Conservation (phyloP, 1,284 basidiomycete genomes). For the Pseudozyma flocculosa region DNA sequence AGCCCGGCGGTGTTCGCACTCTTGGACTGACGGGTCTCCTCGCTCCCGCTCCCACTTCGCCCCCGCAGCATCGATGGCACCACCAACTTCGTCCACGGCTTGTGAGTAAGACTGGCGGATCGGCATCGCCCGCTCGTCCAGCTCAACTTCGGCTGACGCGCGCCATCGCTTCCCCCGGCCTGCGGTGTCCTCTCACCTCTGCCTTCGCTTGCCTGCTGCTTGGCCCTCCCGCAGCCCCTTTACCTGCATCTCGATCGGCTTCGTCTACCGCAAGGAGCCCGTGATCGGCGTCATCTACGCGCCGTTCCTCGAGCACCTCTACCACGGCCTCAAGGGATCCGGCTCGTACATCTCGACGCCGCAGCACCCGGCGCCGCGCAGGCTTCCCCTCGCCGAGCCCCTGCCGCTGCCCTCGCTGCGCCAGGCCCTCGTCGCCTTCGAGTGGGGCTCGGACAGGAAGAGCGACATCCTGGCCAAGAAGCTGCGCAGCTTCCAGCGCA, state of each 20-base stretch:
- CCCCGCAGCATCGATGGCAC: constrained; percentile 70
- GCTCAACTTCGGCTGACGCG: too few relatives aligned
- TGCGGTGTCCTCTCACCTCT: too few relatives aligned
- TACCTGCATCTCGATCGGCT: constrained; percentile 84
- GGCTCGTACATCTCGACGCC: constrained; percentile 71
- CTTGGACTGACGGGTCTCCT: too few relatives aligned
- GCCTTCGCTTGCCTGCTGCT: not conserved
- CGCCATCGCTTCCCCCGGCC: too few relatives aligned
- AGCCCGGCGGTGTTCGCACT: not conserved
- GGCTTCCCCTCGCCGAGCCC: constrained; percentile 68
- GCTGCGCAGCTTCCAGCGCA: constrained; percentile 69
- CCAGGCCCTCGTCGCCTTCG: constrained; percentile 80
- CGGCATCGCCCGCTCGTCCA: too few relatives aligned
- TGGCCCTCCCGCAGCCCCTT: constrained; percentile 68
- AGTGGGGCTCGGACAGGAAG: constrained; percentile 86
- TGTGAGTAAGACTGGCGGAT: too few relatives aligned
- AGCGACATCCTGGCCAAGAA: constrained; percentile 65
- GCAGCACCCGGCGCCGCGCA: constrained; percentile 60
- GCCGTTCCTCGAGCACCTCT: constrained; percentile 78
- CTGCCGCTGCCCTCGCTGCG: constrained; percentile 72
- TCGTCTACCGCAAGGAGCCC: constrained; percentile 77
- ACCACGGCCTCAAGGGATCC: constrained; percentile 74
- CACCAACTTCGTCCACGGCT: constrained; percentile 82
- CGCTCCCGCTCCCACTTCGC: too few relatives aligned
- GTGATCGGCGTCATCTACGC: constrained; percentile 71